Conservation (phyloP, 768 basidiomycete species). For the Suillus fuscotomentosus region DNA sequence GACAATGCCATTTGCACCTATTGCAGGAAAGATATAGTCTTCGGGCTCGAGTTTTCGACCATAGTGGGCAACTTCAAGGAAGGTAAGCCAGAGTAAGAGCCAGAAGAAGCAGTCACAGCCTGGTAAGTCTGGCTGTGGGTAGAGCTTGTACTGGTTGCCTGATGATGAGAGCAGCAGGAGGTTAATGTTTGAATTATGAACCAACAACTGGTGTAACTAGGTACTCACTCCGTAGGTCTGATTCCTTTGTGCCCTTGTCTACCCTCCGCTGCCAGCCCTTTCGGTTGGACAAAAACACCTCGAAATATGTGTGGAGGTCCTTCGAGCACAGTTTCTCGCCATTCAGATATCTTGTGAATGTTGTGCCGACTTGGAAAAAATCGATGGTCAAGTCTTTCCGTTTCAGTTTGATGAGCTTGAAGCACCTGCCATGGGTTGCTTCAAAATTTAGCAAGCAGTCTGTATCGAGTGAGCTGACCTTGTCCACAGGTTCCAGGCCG, state of each 20-base stretch:
- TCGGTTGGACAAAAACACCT: conserved; percentile 17
- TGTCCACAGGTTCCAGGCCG: background rate
- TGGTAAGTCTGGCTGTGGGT: conserved; percentile 28
- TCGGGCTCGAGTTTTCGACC: conserved; percentile 15
- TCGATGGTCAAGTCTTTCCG: conserved; percentile 18
- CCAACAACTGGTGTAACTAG: too few species aligned
- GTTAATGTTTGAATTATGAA: background rate
- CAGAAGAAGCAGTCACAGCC: conserved; percentile 30
- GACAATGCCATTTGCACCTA: conserved; percentile 26
- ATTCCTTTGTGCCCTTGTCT: conserved; percentile 23
- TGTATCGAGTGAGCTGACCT: background rate
- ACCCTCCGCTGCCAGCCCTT: conserved; percentile 27
- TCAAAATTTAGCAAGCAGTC: background rate
- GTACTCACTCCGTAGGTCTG: conserved; percentile 11
- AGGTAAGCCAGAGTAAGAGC: conserved; percentile 20
- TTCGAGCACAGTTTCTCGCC: conserved; percentile 4
- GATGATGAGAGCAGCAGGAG: background rate
- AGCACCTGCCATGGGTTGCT: conserved; percentile 14
- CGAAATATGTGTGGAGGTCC: conserved; percentile 18
- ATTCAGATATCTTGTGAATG: conserved; percentile 7
- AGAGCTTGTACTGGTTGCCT: conserved; percentile 35
- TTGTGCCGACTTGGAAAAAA: background rate
- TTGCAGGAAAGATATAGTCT: conserved; percentile 33
- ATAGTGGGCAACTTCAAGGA: conserved; percentile 4
- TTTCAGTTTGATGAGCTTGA: conserved; percentile 27